Evolutionary conservation across 2,329 filamentous ascomycete species (phyloP), one percentile per base, ranked within the genome.

Genomic region (Arthrobotrys megalospora): DNA sequence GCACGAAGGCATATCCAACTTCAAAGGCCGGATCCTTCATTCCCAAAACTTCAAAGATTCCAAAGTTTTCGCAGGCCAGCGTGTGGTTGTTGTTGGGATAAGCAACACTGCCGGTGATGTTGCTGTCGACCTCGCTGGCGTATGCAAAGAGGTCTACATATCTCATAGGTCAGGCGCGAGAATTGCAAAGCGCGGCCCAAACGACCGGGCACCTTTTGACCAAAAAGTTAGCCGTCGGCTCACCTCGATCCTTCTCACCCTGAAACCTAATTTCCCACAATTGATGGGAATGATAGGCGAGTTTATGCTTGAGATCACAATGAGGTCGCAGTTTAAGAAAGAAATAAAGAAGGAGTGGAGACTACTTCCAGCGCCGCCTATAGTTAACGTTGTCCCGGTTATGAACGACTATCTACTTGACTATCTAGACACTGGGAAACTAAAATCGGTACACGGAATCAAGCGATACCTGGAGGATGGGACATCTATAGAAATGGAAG

Each of bases 401-500:
- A 81, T 84, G 2, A 80, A 81, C 11, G 82, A 83, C 50, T 81
- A 80, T 21, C 69, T 84, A 12, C 80, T 83, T 14, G 81, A 82
- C 10, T 73, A 80, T 16, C 79, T 84, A 3, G 64, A 81, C 45
- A 76, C 80, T 14, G 83, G 83, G 2, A 77, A 79, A 21, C 81
- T 83, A 63, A 80, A 81, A 19, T 83, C 82, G 10, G 65, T 82
- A 8, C 66, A 81, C 21, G 80, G 80, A 10, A 80, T 83, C 52
- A 80, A 80, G 14, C 76, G 78, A 47, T 81, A 83, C 69, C 78
- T 75, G 1, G 82, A 82, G 3, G 76, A 81, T 3, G 69, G 71
- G 6, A 72, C 45, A 6, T 80, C 76, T 2, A 75, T 84, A 10
- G 81, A 83, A 63, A 79, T 85, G 10, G 45, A 48, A 16, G 19